Conservation (phyloP, 805 yeast genomes). For the Pichia insulana region DNA sequence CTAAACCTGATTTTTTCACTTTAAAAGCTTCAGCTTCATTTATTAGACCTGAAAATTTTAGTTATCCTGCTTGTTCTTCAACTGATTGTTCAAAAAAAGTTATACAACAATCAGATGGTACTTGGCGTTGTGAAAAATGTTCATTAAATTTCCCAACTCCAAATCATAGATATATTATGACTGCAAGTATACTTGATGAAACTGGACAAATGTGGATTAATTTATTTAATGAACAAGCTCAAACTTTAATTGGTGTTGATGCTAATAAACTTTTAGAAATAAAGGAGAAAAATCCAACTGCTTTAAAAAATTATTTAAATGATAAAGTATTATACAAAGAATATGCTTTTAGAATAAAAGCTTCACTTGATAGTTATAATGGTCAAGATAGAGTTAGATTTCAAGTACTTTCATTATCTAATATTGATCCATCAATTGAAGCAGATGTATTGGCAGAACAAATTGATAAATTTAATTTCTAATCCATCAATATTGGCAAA, state of each 20-base stretch:
- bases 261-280: slow-evolving; percentile 50
- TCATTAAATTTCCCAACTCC: slow-evolving; percentile 62
- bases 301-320: slow-evolving; percentile 23
- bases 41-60: slow-evolving; percentile 65
- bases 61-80: slow-evolving; percentile 82
- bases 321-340: slow-evolving; percentile 50
- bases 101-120: slow-evolving; percentile 58
- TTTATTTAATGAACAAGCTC: slow-evolving; percentile 79
- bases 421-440: slow-evolving; percentile 51
- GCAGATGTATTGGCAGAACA: slow-evolving; percentile 45
- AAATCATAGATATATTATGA: slow-evolving; percentile 68
- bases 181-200: slow-evolving; percentile 67
- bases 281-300: slow-evolving; percentile 40
- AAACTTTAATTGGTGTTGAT: slow-evolving; percentile 50
- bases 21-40: slow-evolving; percentile 67
- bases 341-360: slow-evolving; percentile 67
- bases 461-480: slow-evolving; percentile 30
- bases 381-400: slow-evolving; percentile 71
- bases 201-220: slow-evolving; percentile 84
- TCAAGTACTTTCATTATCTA: slow-evolving; percentile 47
- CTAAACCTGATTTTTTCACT: slow-evolving; percentile 65
- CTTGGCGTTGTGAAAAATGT: slow-evolving; percentile 94
- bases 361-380: slow-evolving; percentile 76
- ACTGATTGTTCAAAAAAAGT: slow-evolving; percentile 81
- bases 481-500: slow-evolving; percentile 38